A percentile compares a stretch with the other conserved stretches of the same genome.
Conservation (phyloP, 768 basidiomycete species). For the Naganishia friedmannii region DNA sequence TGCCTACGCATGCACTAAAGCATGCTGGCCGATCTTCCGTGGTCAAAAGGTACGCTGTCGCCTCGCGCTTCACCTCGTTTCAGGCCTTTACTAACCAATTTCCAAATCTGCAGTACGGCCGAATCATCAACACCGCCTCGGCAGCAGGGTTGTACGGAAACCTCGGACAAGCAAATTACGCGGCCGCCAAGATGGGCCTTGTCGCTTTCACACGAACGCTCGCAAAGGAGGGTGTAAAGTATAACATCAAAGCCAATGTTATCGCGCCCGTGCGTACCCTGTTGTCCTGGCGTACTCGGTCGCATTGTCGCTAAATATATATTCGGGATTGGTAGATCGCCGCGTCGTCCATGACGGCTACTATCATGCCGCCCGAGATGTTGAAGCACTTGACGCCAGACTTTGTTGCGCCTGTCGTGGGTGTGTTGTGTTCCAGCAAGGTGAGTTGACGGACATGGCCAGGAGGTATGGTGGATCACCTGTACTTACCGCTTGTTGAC, state of each 20-base stretch:
- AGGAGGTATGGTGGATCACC: not conserved
- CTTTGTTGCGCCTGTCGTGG: slow-evolving; percentile 88
- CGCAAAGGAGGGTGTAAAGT: slow-evolving; percentile 86
- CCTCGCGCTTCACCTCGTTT: not conserved
- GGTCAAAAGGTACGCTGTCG: slow-evolving; percentile 47
- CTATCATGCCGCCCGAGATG: slow-evolving; percentile 90
- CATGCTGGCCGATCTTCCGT: slow-evolving; percentile 92
- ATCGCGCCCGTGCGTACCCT: slow-evolving; percentile 73
- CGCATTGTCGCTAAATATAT: not conserved
- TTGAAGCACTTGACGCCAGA: slow-evolving; percentile 85
- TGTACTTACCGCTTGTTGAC: not conserved
- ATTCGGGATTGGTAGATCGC: slow-evolving; percentile 62
- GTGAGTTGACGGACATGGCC: slow-evolving; percentile 44
- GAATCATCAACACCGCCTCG: slow-evolving; percentile 89
- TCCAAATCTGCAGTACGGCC: slow-evolving; percentile 64
- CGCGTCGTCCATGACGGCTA: slow-evolving; percentile 95
- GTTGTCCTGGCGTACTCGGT: not conserved
- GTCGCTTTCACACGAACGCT: slow-evolving; percentile 89
- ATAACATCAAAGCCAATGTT: slow-evolving; percentile 78
- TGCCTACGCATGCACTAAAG: slow-evolving; percentile 85
- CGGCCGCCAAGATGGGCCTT: slow-evolving; percentile 95
- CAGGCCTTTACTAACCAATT: not conserved
- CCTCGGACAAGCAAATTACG: slow-evolving; percentile 96
- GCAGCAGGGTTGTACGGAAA: slow-evolving; percentile 94
- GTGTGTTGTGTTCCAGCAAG: slow-evolving; percentile 78